These are phyloP conservation scores for Fusarium sp. DNA, from an alignment of 2,329 filamentous ascomycete species.

Conservation along the genomic window DNA sequence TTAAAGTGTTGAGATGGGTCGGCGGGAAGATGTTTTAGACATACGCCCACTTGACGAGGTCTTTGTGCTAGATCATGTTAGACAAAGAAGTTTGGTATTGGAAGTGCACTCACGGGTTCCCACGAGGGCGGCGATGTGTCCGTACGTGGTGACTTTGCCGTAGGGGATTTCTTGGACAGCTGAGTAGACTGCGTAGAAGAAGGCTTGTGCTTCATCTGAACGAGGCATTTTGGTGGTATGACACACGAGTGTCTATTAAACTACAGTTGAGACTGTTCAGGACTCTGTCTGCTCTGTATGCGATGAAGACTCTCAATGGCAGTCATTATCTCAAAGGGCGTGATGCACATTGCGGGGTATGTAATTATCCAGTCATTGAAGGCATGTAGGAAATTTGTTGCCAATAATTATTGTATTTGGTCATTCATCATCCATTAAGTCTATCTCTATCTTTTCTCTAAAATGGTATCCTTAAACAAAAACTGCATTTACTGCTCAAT, in stretches of 20 bases:
- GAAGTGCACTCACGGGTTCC: conserved; percentile 72
- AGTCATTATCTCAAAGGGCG: conserved; percentile 8
- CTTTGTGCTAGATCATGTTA: conserved; percentile 66
- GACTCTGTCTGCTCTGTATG: background rate
- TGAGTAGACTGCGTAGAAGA: conserved; percentile 81
- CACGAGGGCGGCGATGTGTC: conserved; percentile 78
- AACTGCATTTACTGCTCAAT: conserved; percentile 8
- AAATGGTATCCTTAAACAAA: background rate
- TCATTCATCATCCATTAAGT: conserved; percentile 10
- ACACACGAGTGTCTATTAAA: no score
- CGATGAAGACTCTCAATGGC: background rate
- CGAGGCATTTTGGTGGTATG: conserved; percentile 66
- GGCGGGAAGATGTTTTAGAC: conserved; percentile 83
- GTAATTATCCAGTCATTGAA: conserved; percentile 13
- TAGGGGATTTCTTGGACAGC: conserved; percentile 87
- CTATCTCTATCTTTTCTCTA: conserved; percentile 19
- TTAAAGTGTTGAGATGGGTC: conserved; percentile 70
- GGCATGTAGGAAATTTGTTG: background rate
- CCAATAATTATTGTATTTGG: conserved; percentile 19
- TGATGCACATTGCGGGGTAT: conserved; percentile 42
- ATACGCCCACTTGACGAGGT: conserved; percentile 87
- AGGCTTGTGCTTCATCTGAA: conserved; percentile 78
- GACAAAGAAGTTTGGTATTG: background rate
- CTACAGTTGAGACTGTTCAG: background rate
- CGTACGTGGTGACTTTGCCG: conserved; percentile 89